These are phyloP conservation scores for Tetracladium setigerum DNA, from an alignment of 495 filamentous ascomycete species.

Conservation along the genomic window DNA sequence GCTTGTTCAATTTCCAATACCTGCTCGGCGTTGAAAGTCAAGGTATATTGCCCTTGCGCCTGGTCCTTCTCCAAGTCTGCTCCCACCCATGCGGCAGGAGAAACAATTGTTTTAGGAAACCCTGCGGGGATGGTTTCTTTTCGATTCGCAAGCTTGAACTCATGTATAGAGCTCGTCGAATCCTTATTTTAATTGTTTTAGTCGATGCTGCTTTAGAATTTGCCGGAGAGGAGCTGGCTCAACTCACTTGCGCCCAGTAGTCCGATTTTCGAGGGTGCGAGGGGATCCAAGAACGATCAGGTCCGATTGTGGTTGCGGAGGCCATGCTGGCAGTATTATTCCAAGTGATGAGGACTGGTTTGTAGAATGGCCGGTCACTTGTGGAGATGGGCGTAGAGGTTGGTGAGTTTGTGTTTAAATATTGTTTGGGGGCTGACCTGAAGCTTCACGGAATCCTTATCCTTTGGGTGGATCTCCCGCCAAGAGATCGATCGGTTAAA, in stretches of 20 bases:
- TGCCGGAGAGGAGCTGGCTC: too few relatives aligned
- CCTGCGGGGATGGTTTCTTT: constrained; percentile 1
- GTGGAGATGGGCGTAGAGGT: too few relatives aligned
- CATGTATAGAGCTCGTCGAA: not conserved
- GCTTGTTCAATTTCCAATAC: constrained; percentile 3
- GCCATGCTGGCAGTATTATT: too few relatives aligned
- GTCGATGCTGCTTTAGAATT: not conserved
- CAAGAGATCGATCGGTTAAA: too few relatives aligned
- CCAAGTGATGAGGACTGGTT: too few relatives aligned
- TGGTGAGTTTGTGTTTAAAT: too few relatives aligned
- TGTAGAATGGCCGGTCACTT: too few relatives aligned
- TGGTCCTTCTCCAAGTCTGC: constrained; percentile 1
- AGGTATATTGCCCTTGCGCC: not conserved
- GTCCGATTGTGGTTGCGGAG: too few relatives aligned
- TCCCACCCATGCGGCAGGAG: constrained; percentile 4
- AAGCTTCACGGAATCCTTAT: too few relatives aligned
- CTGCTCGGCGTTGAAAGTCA: not conserved
- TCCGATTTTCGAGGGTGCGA: not conserved
- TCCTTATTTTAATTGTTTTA: too few relatives aligned
- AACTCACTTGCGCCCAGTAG: constrained; percentile 1
- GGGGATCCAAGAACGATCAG: constrained; percentile 4
- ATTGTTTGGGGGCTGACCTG: too few relatives aligned
- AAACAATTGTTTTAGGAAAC: not conserved
- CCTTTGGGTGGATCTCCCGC: too few relatives aligned
- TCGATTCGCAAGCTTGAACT: not conserved